These are phyloP conservation scores for Alisma plantagoaquatica DNA, from an alignment of 106 monocot species.

Conservation along the genomic window DNA sequence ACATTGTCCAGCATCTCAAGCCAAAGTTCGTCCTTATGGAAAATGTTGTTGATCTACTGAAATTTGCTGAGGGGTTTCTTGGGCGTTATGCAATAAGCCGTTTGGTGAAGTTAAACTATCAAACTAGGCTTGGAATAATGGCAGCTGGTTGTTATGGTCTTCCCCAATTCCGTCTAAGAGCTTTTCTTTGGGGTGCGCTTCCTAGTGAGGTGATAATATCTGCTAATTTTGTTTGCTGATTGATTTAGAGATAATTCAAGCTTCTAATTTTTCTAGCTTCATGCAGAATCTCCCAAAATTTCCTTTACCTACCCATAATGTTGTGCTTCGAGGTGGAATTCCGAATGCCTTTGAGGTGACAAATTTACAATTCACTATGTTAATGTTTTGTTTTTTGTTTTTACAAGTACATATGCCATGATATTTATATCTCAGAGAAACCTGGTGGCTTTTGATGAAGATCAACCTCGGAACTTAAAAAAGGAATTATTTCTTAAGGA, in stretches of 20 bases:
- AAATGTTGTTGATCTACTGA: slow-evolving; percentile 89
- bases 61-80: slow-evolving; percentile 63
- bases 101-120: slow-evolving; percentile 50
- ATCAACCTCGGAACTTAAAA: slow-evolving; percentile 21
- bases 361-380: not conserved
- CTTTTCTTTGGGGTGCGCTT: slow-evolving; percentile 55
- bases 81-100: slow-evolving; percentile 75
- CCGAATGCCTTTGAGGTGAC: slow-evolving; percentile 65
- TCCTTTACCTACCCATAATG: slow-evolving; percentile 69
- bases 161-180: slow-evolving; percentile 46
- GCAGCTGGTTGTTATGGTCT: slow-evolving; percentile 71
- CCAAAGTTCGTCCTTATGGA: slow-evolving; percentile 92
- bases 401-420: not conserved
- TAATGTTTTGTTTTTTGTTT: not conserved
- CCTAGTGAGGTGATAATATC: slow-evolving; percentile 34
- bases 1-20: slow-evolving; percentile 65
- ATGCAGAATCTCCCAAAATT: slow-evolving; percentile 55
- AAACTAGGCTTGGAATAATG: slow-evolving; percentile 55
- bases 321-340: slow-evolving; percentile 32
- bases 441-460: slow-evolving; percentile 55
- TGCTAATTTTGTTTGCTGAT: not conserved
- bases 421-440: slow-evolving; percentile 25
- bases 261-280: not conserved
- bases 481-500: slow-evolving; percentile 42
- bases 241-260: too few relatives aligned